These are phyloP conservation scores for Fusarium sp. DNA, from an alignment of 2,329 filamentous ascomycete genomes.

Conservation along the genomic window DNA sequence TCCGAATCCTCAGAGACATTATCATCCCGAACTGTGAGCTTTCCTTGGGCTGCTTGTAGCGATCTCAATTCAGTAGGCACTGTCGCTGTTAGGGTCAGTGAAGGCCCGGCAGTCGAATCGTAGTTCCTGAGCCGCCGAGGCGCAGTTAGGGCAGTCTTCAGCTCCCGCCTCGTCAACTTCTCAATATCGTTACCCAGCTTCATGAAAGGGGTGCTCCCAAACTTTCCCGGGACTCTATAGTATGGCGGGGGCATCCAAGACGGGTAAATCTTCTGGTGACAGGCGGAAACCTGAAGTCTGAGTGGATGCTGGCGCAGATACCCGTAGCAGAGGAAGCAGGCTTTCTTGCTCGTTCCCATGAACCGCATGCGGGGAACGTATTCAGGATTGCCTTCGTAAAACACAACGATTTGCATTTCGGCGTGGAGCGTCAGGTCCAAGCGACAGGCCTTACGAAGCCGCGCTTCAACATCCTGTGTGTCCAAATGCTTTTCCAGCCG, in stretches of 20 bases:
- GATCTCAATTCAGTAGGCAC: neutral
- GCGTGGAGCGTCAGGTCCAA: slow-evolving; percentile 45
- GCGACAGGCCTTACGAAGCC: slow-evolving; percentile 35
- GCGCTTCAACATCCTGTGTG: neutral
- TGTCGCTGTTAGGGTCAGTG: neutral
- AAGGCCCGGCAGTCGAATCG: slow-evolving; percentile 10
- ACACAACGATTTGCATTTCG: slow-evolving; percentile 48
- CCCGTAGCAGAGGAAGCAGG: slow-evolving; percentile 47
- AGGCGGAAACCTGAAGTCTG: slow-evolving; percentile 41
- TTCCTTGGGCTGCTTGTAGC: fast-evolving
- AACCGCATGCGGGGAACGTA: slow-evolving; percentile 35
- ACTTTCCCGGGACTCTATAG: neutral
- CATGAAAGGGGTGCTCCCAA: neutral
- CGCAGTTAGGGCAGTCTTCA: neutral
- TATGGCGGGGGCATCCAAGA: slow-evolving; percentile 45
- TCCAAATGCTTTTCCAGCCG: slow-evolving; percentile 3
- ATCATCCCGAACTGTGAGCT: neutral
- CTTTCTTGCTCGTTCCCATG: slow-evolving; percentile 50
- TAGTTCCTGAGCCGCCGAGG: neutral
- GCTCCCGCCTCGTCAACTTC: neutral
- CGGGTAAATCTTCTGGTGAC: slow-evolving; percentile 49
- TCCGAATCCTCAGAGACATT: neutral
- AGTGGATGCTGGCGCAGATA: slow-evolving; percentile 43
- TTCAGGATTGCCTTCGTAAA: slow-evolving; percentile 45
- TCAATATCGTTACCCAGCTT: neutral